These are phyloP conservation scores for Cicer yamashitae DNA, from an alignment of 306 rosid species.

Conservation along the genomic window DNA sequence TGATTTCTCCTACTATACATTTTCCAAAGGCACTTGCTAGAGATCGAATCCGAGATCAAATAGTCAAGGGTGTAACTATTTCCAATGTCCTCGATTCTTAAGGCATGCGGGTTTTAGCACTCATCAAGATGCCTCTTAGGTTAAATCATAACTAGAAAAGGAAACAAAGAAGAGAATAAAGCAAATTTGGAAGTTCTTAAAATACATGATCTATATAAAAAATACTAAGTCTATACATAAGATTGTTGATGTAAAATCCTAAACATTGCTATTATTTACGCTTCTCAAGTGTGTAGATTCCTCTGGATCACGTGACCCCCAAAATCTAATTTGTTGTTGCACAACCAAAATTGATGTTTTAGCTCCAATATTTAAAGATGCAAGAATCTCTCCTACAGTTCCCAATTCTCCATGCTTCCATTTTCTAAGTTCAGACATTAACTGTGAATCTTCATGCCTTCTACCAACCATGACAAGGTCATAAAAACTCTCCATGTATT, in stretches of 20 bases:
- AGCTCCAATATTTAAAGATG: constrained; percentile 47
- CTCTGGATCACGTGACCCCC: constrained; percentile 74
- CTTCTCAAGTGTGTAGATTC: constrained; percentile 55
- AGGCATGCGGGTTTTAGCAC: too few species aligned
- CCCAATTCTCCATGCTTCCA: constrained; percentile 65
- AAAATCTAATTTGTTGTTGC: constrained; percentile 67
- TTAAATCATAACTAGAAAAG: not conserved
- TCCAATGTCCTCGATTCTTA: too few species aligned
- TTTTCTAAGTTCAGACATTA: constrained; percentile 56
- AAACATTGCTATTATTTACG: constrained; percentile 39
- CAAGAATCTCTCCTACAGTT: constrained; percentile 63
- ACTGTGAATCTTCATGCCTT: constrained; percentile 58
- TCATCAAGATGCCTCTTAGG: too few species aligned
- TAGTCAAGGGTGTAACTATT: too few species aligned
- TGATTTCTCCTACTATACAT: too few species aligned
- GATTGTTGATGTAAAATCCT: constrained; percentile 28
- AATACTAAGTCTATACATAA: constrained; percentile 33
- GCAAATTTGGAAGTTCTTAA: constrained; percentile 5
- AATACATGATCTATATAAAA: constrained; percentile 32
- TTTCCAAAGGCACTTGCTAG: too few species aligned
- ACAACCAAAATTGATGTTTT: constrained; percentile 64
- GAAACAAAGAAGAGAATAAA: not conserved
- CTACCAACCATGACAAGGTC: constrained; percentile 73
- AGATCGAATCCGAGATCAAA: too few species aligned
- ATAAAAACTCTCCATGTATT: constrained; percentile 47